Evolutionary conservation across 2,329 filamentous ascomycete genomes (phyloP), one percentile per base, ranked within the genome.

Genomic region (Pseudocercospora fuligena): DNA sequence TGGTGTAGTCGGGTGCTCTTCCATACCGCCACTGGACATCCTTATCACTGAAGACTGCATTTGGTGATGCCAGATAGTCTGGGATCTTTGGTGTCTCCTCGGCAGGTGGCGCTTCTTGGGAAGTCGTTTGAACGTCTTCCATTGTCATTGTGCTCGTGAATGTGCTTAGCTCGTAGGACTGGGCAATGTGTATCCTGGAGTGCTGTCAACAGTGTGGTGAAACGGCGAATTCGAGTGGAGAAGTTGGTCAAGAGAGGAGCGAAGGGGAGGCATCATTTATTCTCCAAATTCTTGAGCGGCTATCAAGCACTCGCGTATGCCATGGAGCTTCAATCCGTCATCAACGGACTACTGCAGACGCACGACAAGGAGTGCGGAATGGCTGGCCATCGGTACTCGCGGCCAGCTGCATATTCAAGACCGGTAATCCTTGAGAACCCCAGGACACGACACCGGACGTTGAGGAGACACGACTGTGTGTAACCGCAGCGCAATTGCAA

Each of bases 21-120:
- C 86, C 86, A 76, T 89, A 86, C 54, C 88, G 81, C 88, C 88
- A 90, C 63, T 82, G 80, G 11, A 84, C 85, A 11, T 83, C 76
- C 57, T 75, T 72, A 69, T 88, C 86, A 60, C 83, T 82, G 60
- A 88, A 80, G 54, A 88, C 85, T 25, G 87, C 87, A 74, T 89
- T 84, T 0, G 86, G 83, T 69, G 87, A 83, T 19, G 84, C 81
- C 62, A 89, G 80, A 70, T 88, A 89, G 76, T 89, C 87, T 23
- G 88, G 87, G 3, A 84, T 72, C 25, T 76, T 74, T 69, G 80
- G 77, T 3, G 76, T 73, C 27, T 78, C 71, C 60, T 80, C 74
- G 46, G 69, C 64, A 8, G 67, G 61, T 29, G 72, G 64, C 46
- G 63, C 46, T 46, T 70, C 65, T 54, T 51, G 43, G 8, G 29